Evolutionary conservation across 2,329 filamentous ascomycete species (phyloP).

Genomic region (Cladophialophora psammophila): DNA sequence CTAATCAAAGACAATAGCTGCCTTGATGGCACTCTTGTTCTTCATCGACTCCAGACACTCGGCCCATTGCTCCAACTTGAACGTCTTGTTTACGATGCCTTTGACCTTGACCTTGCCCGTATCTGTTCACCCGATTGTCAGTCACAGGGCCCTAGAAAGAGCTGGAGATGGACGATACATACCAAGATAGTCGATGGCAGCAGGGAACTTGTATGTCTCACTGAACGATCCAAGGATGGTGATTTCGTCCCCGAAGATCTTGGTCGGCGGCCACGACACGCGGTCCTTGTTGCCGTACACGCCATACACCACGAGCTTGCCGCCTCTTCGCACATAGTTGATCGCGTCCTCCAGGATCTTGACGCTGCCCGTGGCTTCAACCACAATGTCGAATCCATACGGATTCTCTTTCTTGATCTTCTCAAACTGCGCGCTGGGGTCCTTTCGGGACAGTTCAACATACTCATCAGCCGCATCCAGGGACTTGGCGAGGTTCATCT

Average conservation of each 20-base stretch:
- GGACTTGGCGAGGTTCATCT: conserved; percentile 70
- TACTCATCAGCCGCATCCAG: conserved; percentile 59
- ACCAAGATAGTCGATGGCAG: conserved; percentile 60
- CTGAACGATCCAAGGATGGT: conserved; percentile 77
- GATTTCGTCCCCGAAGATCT: conserved; percentile 73
- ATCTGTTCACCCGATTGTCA: conserved; percentile 41
- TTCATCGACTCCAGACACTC: conserved; percentile 74
- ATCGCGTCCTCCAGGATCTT: conserved; percentile 75
- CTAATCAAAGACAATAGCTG: conserved; percentile 71
- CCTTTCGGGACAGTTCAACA: conserved; percentile 54
- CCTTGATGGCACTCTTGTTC: conserved; percentile 77
- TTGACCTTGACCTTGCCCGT: conserved; percentile 57
- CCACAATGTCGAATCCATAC: conserved; percentile 76
- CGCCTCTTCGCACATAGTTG: conserved; percentile 73
- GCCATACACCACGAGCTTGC: conserved; percentile 75
- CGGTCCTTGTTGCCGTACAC: conserved; percentile 70
- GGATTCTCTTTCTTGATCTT: conserved; percentile 70
- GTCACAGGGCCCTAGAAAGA: background rate
- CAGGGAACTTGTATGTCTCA: conserved; percentile 75
- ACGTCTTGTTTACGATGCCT: conserved; percentile 76
- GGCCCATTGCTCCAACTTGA: conserved; percentile 75
- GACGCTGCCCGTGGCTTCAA: conserved; percentile 73
- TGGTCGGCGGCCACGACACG: conserved; percentile 73
- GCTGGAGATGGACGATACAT: conserved; percentile 27
- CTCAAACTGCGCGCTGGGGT: conserved; percentile 66